phyloP scores from a whole-genome alignment of 257 asterid species.

The Solanum sejunctum region DNA sequence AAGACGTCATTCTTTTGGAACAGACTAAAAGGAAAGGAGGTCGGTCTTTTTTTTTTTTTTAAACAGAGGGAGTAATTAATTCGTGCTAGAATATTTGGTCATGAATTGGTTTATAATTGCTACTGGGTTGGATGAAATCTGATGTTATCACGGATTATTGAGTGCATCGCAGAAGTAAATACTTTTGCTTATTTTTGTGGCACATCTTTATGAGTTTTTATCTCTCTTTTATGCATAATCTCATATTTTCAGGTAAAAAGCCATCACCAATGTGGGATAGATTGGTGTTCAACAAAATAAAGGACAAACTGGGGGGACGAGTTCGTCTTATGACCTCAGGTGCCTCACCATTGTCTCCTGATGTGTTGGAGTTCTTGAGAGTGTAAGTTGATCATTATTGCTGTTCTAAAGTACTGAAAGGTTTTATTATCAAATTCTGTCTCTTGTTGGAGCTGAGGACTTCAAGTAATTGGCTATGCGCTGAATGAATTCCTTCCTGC shows the following conservation, averaged over 20 bases:
- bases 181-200: background rate
- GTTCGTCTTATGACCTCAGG: conserved; percentile 89
- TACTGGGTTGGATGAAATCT: background rate
- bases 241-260: conserved; percentile 45
- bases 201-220: background rate
- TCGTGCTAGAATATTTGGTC: background rate
- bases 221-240: background rate
- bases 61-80: background rate
- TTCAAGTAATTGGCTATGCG: conserved; percentile 1
- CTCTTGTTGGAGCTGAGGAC: background rate
- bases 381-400: conserved; percentile 49
- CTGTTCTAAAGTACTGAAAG: background rate
- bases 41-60: too few species aligned
- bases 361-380: conserved; percentile 83
- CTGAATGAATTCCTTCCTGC: conserved; percentile 7
- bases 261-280: conserved; percentile 98
- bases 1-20: too few species aligned
- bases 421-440: background rate
- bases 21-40: too few species aligned
- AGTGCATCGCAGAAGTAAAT: background rate
- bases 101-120: background rate
- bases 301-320: conserved; percentile 87
- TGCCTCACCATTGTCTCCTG: conserved; percentile 97
- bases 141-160: background rate
- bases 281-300: conserved; percentile 87